phyloP scores from a whole-genome alignment of 2,329 filamentous ascomycete species.

The Fusarium illudens region DNA sequence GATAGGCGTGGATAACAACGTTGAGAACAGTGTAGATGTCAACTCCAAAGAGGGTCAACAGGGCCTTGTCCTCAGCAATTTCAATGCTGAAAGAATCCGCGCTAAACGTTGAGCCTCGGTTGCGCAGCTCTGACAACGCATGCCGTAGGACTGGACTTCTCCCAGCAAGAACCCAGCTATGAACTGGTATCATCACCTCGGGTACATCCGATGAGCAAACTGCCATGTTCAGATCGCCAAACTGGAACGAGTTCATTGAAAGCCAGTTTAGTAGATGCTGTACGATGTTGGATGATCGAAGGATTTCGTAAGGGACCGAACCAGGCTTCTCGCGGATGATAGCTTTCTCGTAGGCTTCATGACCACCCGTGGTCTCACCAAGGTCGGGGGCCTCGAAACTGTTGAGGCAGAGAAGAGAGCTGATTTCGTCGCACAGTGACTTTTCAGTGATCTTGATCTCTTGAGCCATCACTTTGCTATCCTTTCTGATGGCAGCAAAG shows the following conservation, averaged over 20 bases:
- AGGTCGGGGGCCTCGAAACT: constrained; percentile 61
- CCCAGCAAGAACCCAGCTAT: constrained; percentile 80
- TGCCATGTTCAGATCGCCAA: constrained; percentile 54
- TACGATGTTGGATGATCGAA: constrained; percentile 73
- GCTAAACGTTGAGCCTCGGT: constrained; percentile 22
- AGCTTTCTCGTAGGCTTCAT: constrained; percentile 52
- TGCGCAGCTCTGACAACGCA: constrained; percentile 66
- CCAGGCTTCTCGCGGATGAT: constrained; percentile 57
- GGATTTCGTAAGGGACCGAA: constrained; percentile 59
- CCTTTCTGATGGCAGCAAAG: constrained; percentile 85
- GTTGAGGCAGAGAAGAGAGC: constrained; percentile 72
- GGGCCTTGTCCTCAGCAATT: constrained; percentile 56
- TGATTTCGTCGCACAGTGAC: constrained; percentile 77
- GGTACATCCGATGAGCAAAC: constrained; percentile 69
- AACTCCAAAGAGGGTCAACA: constrained; percentile 72
- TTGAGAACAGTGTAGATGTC: constrained; percentile 85
- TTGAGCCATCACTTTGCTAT: constrained; percentile 81
- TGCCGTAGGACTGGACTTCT: constrained; percentile 75
- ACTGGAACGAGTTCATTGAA: constrained; percentile 48
- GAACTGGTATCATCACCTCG: constrained; percentile 77
- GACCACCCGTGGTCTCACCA: constrained; percentile 43
- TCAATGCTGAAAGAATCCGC: constrained; percentile 46
- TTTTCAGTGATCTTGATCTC: constrained; percentile 72
- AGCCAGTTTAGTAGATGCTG: constrained; percentile 65
- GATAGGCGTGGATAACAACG: constrained; percentile 81